Base-by-base conservation (phyloP, 306 rosid genomes). In the Psophocarpus tetragonolobus region DNA sequence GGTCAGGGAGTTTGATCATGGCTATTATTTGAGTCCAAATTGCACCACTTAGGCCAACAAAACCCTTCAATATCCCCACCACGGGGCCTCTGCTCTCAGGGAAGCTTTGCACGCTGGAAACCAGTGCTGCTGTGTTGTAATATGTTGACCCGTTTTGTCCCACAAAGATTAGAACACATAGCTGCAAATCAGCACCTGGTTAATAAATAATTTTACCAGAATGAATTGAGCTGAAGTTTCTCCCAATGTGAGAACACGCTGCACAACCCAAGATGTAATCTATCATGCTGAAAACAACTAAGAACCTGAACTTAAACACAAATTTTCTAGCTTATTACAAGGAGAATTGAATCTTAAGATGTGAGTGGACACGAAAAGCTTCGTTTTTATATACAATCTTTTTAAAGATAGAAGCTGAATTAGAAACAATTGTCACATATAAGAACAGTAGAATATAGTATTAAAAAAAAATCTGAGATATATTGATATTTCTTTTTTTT, bases 71-170 rank as follows among this genome's bases (percentile, higher is more conserved):
- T 30, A 93, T 91, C 13, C 97, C 98, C 36, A 91, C 87, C 36
- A 93, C 83, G 1, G 90, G 90, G 7, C 97, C 98, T 9, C 97
- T 83, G 53, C 76, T 88, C 44, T 85, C 86, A 0, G 97, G 98
- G 76, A 93, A 93, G 53, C 87, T 93, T 67, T 87, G 90, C 72
- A 93, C 91, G 17, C 97, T 82, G 0, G 97, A 88, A 51, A 91
- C 87, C 0, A 93, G 78, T 3, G 90, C 80, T 1, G 90, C 93
- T 1, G 98, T 91, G 83, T 91, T 93, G 85, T 91, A 93, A 84
- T 86, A 93, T 21, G 97, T 93, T 67, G 87, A 86, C 23, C 95
- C 95, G 41, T 91, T 93, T 66, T 93, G 88, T 71, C 97, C 98
- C 68, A 91, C 78, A 20, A 85, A 89, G 71, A 91, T 82, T 18